Conservation (phyloP, 805 yeast species). For the Saccharomycopsis microspora region DNA sequence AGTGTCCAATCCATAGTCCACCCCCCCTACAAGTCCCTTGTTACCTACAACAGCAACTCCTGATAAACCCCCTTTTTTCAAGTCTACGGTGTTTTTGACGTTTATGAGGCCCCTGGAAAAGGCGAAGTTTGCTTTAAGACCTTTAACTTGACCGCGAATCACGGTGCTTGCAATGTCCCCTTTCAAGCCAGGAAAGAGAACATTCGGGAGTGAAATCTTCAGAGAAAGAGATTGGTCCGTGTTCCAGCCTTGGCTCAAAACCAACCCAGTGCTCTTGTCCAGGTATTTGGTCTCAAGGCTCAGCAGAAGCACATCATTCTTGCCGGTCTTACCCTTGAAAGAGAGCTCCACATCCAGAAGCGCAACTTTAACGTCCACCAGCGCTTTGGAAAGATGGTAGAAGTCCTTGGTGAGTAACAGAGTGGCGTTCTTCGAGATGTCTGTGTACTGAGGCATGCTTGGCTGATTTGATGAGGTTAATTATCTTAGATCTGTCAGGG, state of each 20-base stretch:
- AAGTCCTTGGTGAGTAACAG: slow-evolving; percentile 85
- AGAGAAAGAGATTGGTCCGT: slow-evolving; percentile 85
- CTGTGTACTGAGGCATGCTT: slow-evolving; percentile 21
- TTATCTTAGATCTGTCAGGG: too few relatives aligned
- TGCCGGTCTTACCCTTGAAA: slow-evolving; percentile 79
- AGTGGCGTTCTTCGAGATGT: slow-evolving; percentile 85
- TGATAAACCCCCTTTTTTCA: slow-evolving; percentile 90
- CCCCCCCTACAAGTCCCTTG: slow-evolving; percentile 95
- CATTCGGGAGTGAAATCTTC: slow-evolving; percentile 84
- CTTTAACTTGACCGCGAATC: slow-evolving; percentile 72
- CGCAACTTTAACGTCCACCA: slow-evolving; percentile 79
- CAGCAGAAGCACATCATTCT: slow-evolving; percentile 74
- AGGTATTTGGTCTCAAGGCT: slow-evolving; percentile 83
- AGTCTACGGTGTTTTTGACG: slow-evolving; percentile 90
- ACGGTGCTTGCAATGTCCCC: slow-evolving; percentile 82
- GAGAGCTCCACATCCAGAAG: slow-evolving; percentile 96
- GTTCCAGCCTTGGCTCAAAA: slow-evolving; percentile 97
- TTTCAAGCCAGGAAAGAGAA: slow-evolving; percentile 90
- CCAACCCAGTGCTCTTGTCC: slow-evolving; percentile 86
- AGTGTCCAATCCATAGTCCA: slow-evolving; percentile 80
- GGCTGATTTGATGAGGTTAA: too few relatives aligned
- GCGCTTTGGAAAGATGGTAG: slow-evolving; percentile 81
- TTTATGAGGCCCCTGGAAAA: slow-evolving; percentile 86
- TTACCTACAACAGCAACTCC: slow-evolving; percentile 92
- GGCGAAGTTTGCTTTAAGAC: slow-evolving; percentile 81